phyloP scores from a whole-genome alignment of 2,329 filamentous ascomycete genomes.

The Periconia sp. region DNA sequence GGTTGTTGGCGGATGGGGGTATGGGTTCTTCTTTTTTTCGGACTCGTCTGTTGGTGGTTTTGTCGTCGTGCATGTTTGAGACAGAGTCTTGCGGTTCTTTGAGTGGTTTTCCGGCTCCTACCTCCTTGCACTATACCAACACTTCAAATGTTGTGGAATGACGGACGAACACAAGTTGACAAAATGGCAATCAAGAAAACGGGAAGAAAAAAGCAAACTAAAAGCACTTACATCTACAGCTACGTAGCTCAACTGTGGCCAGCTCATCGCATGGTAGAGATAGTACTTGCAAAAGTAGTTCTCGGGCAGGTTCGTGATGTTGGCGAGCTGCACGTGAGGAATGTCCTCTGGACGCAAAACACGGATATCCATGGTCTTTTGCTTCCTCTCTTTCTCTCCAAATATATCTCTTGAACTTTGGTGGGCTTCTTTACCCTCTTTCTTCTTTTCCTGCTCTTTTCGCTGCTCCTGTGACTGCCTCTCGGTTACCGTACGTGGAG shows the following conservation, averaged over 20 bases:
- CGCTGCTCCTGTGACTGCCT: too few species aligned
- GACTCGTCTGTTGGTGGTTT: too few species aligned
- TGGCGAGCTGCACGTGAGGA: slow-evolving; percentile 92
- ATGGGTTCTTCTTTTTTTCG: too few species aligned
- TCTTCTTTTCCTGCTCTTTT: background rate
- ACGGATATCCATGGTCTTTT: slow-evolving; percentile 79
- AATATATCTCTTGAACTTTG: background rate
- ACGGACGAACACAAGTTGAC: too few species aligned
- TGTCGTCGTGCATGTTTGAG: too few species aligned
- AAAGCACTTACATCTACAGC: slow-evolving; percentile 72
- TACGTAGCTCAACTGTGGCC: slow-evolving; percentile 96
- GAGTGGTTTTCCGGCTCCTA: background rate
- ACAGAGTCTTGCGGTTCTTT: too few species aligned
- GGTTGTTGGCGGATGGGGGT: background rate
- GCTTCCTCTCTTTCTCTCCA: background rate
- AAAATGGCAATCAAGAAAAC: background rate
- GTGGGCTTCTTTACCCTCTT: too few species aligned
- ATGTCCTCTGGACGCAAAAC: slow-evolving; percentile 81
- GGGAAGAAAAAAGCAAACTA: background rate
- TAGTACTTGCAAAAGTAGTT: slow-evolving; percentile 99
- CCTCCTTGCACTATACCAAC: too few species aligned
- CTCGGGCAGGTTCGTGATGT: slow-evolving; percentile 97
- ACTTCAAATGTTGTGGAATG: too few species aligned
- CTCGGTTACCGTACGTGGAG: too few species aligned
- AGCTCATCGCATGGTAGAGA: slow-evolving; percentile 96